A percentile compares a stretch with the other conserved stretches of the same genome.
phyloP scores from a whole-genome alignment of 2,329 filamentous ascomycete species.

The Pseudonectria foliicola region DNA sequence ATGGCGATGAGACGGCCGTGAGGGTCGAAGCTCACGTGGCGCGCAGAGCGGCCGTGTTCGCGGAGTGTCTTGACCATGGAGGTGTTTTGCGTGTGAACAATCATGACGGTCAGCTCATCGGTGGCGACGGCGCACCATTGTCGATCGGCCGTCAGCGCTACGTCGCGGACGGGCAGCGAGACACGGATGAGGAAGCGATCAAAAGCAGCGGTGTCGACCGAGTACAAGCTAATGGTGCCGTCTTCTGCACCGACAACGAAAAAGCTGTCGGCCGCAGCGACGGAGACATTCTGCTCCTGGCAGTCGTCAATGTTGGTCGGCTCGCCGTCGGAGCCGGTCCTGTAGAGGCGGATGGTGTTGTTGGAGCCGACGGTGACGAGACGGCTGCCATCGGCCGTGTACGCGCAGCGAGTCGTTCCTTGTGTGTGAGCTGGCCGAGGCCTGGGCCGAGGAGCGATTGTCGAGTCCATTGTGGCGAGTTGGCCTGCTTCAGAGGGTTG shows the following conservation, averaged over 20 bases:
- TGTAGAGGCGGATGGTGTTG: constrained; percentile 88
- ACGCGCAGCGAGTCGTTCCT: constrained; percentile 79
- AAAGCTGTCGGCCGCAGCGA: constrained; percentile 70
- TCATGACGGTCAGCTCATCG: constrained; percentile 86
- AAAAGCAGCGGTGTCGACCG: constrained; percentile 65
- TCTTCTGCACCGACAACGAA: constrained; percentile 90
- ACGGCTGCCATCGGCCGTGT: constrained; percentile 80
- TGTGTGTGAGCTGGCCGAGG: constrained; percentile 71
- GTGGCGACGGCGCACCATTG: constrained; percentile 94
- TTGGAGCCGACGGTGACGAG: constrained; percentile 90
- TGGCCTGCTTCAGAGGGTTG: constrained; percentile 1
- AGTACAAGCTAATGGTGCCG: constrained; percentile 91
- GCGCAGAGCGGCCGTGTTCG: constrained; percentile 80
- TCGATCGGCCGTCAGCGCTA: constrained; percentile 72
- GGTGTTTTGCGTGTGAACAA: constrained; percentile 78
- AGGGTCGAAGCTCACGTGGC: constrained; percentile 83
- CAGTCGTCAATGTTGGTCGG: constrained; percentile 88
- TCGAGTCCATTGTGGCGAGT: constrained; percentile 25
- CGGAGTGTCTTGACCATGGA: constrained; percentile 68
- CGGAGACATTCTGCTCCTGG: constrained; percentile 74
- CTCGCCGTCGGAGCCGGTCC: constrained; percentile 85
- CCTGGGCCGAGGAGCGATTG: constrained; percentile 40
- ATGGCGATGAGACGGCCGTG: constrained; percentile 68
- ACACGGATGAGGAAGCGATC: constrained; percentile 78
- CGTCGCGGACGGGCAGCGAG: constrained; percentile 78